Conservation (phyloP, 2,329 filamentous ascomycete genomes). For the Colletotrichum navitas region DNA sequence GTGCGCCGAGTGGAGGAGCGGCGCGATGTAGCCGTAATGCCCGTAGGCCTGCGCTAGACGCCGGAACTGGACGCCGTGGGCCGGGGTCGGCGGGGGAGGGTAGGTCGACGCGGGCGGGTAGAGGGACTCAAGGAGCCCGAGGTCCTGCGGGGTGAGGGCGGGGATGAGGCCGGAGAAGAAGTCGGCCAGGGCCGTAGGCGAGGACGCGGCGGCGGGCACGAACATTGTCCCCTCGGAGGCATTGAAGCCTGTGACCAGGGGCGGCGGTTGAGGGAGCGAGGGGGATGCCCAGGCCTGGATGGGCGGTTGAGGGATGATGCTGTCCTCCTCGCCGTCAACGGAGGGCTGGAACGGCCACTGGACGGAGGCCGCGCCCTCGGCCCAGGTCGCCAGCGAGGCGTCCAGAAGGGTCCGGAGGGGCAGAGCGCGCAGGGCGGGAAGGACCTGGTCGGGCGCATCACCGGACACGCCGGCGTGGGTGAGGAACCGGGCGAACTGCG, state of each 20-base stretch:
- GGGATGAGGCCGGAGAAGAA: conserved; percentile 76
- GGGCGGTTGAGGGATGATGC: conserved; percentile 69
- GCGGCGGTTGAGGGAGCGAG: conserved; percentile 66
- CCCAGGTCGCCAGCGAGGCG: conserved; percentile 60
- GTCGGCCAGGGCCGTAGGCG: conserved; percentile 56
- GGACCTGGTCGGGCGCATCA: conserved; percentile 62
- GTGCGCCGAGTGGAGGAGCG: conserved; percentile 71
- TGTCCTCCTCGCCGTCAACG: conserved; percentile 61
- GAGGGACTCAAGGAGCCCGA: conserved; percentile 66
- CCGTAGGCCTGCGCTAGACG: conserved; percentile 72
- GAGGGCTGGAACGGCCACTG: conserved; percentile 78
- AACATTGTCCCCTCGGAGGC: conserved; percentile 77
- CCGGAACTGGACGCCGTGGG: conserved; percentile 67
- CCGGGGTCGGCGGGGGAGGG: conserved; percentile 25
- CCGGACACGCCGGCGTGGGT: conserved; percentile 62
- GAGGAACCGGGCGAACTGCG: conserved; percentile 69
- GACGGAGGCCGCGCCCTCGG: conserved; percentile 57
- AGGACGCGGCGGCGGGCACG: conserved; percentile 62
- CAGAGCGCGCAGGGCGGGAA: conserved; percentile 62
- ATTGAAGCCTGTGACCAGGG: conserved; percentile 76
- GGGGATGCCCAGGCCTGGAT: conserved; percentile 69
- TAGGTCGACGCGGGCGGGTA: conserved; percentile 64
- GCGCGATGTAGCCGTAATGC: conserved; percentile 74
- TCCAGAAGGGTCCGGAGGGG: conserved; percentile 53
- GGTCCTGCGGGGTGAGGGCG: conserved; percentile 62